Conservation (phyloP, 306 rosid genomes). For the Castanospermum australe region DNA sequence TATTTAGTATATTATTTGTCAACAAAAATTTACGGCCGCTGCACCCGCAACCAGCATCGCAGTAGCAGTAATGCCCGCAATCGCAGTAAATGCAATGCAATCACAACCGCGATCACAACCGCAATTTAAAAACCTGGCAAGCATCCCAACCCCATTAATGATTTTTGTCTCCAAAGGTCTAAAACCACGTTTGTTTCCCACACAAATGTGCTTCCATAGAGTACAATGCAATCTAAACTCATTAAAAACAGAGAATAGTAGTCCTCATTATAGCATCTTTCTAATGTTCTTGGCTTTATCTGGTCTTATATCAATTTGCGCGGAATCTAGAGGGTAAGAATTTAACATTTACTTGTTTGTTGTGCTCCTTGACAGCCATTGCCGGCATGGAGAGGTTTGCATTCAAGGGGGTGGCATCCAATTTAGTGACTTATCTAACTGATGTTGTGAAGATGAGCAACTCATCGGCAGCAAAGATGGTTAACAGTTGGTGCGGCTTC, state of each 20-base stretch:
- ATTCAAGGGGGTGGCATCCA: constrained; percentile 89
- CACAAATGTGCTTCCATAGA: no score
- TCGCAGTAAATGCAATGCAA: no score
- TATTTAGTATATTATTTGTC: no score
- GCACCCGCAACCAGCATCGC: no score
- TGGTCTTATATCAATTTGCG: not conserved
- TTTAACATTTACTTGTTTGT: not conserved
- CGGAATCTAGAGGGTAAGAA: no score
- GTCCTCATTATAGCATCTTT: constrained; percentile 1
- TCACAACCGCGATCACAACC: no score
- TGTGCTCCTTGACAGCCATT: constrained; percentile 46
- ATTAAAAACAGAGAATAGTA: not conserved
- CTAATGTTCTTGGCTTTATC: not conserved
- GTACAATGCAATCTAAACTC: not conserved
- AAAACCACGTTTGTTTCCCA: not conserved
- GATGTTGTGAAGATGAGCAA: constrained; percentile 81
- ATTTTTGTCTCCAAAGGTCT: not conserved
- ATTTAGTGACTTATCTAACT: constrained; percentile 76
- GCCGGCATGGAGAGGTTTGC: constrained; percentile 95
- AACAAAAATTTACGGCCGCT: no score
- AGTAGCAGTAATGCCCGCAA: no score
- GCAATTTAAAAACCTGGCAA: no score
- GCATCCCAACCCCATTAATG: not conserved
- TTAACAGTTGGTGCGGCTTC: constrained; percentile 83
- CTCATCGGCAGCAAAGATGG: constrained; percentile 90